These are phyloP conservation scores for Neonectria neomacrospora DNA, from an alignment of 2,329 filamentous ascomycete genomes.

Conservation along the genomic window DNA sequence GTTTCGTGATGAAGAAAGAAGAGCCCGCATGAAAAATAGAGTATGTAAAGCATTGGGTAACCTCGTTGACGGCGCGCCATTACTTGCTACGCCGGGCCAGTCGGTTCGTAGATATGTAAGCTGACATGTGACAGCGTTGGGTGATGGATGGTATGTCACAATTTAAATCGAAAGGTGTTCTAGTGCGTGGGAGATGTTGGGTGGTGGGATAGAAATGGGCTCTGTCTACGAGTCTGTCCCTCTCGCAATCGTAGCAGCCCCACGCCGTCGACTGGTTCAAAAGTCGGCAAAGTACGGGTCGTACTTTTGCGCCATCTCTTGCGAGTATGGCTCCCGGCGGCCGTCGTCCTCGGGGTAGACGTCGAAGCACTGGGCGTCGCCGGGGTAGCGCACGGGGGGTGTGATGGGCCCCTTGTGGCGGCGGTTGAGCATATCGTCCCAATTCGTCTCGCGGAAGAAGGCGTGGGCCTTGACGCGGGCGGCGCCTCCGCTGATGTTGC, in stretches of 20 bases:
- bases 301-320: slow-evolving; percentile 75
- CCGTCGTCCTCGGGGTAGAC: slow-evolving; percentile 82
- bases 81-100: not conserved
- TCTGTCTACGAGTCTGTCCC: not conserved
- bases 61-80: not conserved
- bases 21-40: not conserved
- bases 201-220: not conserved
- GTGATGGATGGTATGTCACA: not conserved
- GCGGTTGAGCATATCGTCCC: slow-evolving; percentile 76
- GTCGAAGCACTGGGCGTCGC: slow-evolving; percentile 85
- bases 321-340: slow-evolving; percentile 72
- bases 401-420: slow-evolving; percentile 76
- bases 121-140: not conserved
- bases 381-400: slow-evolving; percentile 76
- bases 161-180: not conserved
- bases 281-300: slow-evolving; percentile 79
- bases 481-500: slow-evolving; percentile 81
- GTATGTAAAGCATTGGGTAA: not conserved
- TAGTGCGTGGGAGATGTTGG: not conserved
- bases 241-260: not conserved
- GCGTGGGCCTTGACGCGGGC: slow-evolving; percentile 77
- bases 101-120: not conserved
- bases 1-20: not conserved
- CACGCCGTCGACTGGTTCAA: not conserved
- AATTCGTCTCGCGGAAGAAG: slow-evolving; percentile 79